Conservation (phyloP, 495 filamentous ascomycete genomes). For the Diplogelasinospora grovesii region DNA sequence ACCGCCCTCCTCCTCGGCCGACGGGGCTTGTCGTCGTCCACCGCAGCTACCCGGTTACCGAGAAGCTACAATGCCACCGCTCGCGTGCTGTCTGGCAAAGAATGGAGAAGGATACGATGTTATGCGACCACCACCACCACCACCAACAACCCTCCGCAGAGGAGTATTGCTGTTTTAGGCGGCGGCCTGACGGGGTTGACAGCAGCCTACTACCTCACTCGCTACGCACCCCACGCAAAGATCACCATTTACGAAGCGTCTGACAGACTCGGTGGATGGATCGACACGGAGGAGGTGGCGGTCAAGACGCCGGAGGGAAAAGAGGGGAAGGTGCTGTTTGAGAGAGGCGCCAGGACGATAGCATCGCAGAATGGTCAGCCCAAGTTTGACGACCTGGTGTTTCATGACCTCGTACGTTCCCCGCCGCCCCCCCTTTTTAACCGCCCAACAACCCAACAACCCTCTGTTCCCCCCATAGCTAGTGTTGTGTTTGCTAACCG, state of each 20-base stretch:
- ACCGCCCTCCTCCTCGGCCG: too few relatives aligned
- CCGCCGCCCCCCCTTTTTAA: not conserved
- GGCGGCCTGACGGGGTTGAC: conserved; percentile 88
- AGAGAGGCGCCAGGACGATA: conserved; percentile 79
- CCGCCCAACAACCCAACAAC: too few relatives aligned
- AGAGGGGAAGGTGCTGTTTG: conserved; percentile 60
- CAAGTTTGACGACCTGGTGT: conserved; percentile 35
- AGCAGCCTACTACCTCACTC: conserved; percentile 65
- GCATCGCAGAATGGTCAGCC: conserved; percentile 21
- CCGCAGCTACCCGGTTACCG: not conserved
- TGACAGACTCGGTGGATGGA: conserved; percentile 72
- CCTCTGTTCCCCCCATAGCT: not conserved
- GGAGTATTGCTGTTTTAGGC: conserved; percentile 63
- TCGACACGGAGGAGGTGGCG: conserved; percentile 59
- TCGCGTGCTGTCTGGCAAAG: not conserved
- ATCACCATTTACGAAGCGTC: conserved; percentile 77
- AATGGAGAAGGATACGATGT: conserved; percentile 6
- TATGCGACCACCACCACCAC: not conserved
- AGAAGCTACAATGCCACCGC: not conserved
- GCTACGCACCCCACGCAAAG: conserved; percentile 44
- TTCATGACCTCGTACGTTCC: conserved; percentile 40
- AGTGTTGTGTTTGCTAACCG: conserved; percentile 2
- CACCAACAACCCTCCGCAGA: not conserved
- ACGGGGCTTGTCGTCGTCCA: too few relatives aligned
- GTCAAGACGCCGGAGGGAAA: conserved; percentile 39